Conservation (phyloP, 2,329 filamentous ascomycete species). For the Sporothrix phasma region DNA sequence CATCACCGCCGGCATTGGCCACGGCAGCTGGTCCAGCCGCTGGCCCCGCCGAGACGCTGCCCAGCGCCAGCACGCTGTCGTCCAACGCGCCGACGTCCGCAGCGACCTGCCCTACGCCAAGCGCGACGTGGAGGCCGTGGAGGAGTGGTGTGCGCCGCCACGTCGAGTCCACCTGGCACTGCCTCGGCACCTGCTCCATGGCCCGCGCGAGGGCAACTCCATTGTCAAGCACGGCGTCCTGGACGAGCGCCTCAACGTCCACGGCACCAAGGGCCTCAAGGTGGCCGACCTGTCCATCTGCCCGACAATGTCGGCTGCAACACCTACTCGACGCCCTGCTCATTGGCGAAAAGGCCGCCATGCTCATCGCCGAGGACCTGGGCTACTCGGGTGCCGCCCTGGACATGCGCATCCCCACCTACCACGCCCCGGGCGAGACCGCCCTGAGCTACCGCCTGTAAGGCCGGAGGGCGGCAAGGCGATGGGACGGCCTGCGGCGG, state of each 20-base stretch:
- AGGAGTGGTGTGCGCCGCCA: constrained; percentile 63
- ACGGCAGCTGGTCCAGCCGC: constrained; percentile 60
- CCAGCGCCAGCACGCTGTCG: constrained; percentile 43
- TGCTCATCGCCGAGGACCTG: constrained; percentile 61
- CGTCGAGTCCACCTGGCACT: constrained; percentile 68
- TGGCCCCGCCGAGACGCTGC: constrained; percentile 43
- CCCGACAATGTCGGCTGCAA: constrained; percentile 70
- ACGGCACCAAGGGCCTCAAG: constrained; percentile 68
- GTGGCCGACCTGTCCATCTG: constrained; percentile 68
- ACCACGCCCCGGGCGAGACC: constrained; percentile 46
- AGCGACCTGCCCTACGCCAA: constrained; percentile 57
- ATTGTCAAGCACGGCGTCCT: constrained; percentile 73
- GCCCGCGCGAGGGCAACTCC: constrained; percentile 66
- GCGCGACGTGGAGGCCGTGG: constrained; percentile 53
- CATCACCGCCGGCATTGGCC: constrained; percentile 59
- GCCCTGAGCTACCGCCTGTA: constrained; percentile 33
- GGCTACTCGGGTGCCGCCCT: constrained; percentile 63
- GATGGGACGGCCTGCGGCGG: no score
- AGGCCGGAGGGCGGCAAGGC: no score
- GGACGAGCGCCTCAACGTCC: constrained; percentile 67
- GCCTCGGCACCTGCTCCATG: constrained; percentile 62
- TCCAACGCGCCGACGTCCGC: constrained; percentile 52
- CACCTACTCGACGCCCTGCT: constrained; percentile 61
- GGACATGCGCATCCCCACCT: constrained; percentile 65
- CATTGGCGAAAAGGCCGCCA: constrained; percentile 65